Percentiles rank a stretch among this genome's conserved stretches.
These are phyloP conservation scores for Saccharomycodes ludwigii DNA, from an alignment of 805 yeast species.

Conservation along the genomic window DNA sequence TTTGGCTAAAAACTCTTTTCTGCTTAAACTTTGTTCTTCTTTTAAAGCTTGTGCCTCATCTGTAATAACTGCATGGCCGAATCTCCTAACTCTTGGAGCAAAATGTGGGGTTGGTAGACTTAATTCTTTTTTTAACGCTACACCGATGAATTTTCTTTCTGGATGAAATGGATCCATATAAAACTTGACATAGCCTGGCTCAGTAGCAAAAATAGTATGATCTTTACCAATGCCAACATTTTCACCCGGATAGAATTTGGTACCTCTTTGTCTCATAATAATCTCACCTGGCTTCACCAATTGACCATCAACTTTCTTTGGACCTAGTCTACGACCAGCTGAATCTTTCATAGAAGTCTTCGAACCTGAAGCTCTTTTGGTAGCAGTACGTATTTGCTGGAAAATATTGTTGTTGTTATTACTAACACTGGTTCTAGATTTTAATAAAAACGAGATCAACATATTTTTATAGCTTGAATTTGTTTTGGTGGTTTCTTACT, in stretches of 20 bases:
- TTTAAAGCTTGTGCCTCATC: conserved; percentile 30
- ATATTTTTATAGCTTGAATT: too few relatives aligned
- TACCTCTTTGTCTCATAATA: conserved; percentile 88
- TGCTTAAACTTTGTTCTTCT: conserved; percentile 50
- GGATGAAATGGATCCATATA: conserved; percentile 96
- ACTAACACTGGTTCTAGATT: too few relatives aligned
- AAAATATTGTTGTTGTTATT: too few relatives aligned
- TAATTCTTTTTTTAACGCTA: conserved; percentile 54
- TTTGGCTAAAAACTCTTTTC: conserved; percentile 52
- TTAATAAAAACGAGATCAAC: too few relatives aligned
- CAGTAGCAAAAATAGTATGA: conserved; percentile 81
- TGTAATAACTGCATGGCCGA: conserved; percentile 59
- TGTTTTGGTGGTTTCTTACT: too few relatives aligned
- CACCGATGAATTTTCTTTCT: conserved; percentile 77
- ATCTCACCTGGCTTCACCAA: conserved; percentile 73
- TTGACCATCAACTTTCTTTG: conserved; percentile 72
- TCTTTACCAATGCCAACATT: conserved; percentile 85
- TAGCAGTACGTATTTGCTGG: too few relatives aligned
- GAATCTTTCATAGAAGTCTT: conserved; percentile 88
- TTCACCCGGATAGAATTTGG: conserved; percentile 89
- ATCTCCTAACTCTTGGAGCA: conserved; percentile 75
- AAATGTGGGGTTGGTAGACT: conserved; percentile 82
- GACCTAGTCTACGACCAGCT: conserved; percentile 87
- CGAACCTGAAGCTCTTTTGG: conserved; percentile 93
- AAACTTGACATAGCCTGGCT: conserved; percentile 87